Conservation (phyloP, 805 yeast genomes). For the Spathaspora arborariae region DNA sequence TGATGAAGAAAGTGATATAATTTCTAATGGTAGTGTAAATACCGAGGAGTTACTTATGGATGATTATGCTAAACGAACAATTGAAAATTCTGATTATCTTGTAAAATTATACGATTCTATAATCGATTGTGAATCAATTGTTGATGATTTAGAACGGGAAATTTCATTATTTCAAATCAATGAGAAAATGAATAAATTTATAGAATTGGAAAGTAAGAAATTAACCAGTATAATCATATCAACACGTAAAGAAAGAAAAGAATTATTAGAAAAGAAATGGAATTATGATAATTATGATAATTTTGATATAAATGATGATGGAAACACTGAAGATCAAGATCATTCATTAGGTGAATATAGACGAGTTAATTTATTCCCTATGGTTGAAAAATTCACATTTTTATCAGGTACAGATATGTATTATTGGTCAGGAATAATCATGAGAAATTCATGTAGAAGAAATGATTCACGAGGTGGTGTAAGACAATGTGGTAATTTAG, state of each 20-base stretch:
- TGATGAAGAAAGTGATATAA: conserved; percentile 6
- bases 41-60: not conserved
- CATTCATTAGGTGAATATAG: conserved; percentile 44
- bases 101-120: conserved; percentile 31
- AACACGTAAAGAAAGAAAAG: conserved; percentile 30
- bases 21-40: not conserved
- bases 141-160: conserved; percentile 31
- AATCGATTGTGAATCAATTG: conserved; percentile 30
- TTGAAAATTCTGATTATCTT: conserved; percentile 13
- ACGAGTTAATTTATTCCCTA: conserved; percentile 71
- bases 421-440: conserved; percentile 97
- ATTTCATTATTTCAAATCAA: conserved; percentile 28
- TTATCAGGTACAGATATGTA: conserved; percentile 73
- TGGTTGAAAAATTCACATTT: conserved; percentile 86
- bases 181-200: conserved; percentile 27
- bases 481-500: conserved; percentile 90
- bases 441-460: conserved; percentile 91
- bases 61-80: not conserved
- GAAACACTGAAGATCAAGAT: conserved; percentile 30
- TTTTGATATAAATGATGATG: conserved; percentile 35
- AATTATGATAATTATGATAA: conserved; percentile 36
- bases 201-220: conserved; percentile 30
- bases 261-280: conserved; percentile 32
- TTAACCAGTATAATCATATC: conserved; percentile 29
- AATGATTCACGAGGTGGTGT: conserved; percentile 86